Base-by-base conservation (phyloP, 352 stramenopile species). In the Pseudoperonospora humuli region DNA sequence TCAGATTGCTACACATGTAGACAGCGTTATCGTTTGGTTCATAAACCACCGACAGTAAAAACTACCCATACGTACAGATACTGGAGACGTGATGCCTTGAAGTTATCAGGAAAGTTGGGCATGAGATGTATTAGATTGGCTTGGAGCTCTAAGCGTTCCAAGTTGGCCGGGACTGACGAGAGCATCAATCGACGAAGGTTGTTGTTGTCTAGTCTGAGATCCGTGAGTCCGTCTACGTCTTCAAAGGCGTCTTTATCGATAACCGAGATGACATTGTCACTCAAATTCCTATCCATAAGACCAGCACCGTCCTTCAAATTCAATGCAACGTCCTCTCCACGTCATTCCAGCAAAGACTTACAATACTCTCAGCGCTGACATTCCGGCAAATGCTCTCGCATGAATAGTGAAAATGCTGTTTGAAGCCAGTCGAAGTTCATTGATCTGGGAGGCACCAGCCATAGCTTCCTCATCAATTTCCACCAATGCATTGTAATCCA, bases 191-290 rank as follows among this genome's bases (percentile, higher is more conserved):
- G 48, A 35, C 74, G 69, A 17, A 84, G 48, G 13, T 75, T 69
- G 42, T 86, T 86, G 15, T 45, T 27, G 27, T 58, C 62, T 13
- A 86, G 47, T 1, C 59, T 53, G 0, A 86, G 51, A 20, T 70
- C 45, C 27, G 67, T 40, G 1, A 86, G 50, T 13, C 48, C 61
- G 14, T 71, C 50, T 10, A 86, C 48, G 0, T 63, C 66, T 14
- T 58, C 51, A 31, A 86, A 83, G 2, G 73, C 68, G 23, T 79
- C 45, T 26, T 49, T 25, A 2, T 68, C 59, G n/a, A 86, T 61
- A 11, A 81, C 45, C 1, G 74, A 86, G 29, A 86, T 80, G 15
- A 84, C 64, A 28, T 86, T 86, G 58, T 86, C 71, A 29, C 69
- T 77, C 41, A 86, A 52, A 49, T 84, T 72, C 19, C 73, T 82